phyloP scores from a whole-genome alignment of 1,284 basidiomycete species.

The Trichosporon sp. region DNA sequence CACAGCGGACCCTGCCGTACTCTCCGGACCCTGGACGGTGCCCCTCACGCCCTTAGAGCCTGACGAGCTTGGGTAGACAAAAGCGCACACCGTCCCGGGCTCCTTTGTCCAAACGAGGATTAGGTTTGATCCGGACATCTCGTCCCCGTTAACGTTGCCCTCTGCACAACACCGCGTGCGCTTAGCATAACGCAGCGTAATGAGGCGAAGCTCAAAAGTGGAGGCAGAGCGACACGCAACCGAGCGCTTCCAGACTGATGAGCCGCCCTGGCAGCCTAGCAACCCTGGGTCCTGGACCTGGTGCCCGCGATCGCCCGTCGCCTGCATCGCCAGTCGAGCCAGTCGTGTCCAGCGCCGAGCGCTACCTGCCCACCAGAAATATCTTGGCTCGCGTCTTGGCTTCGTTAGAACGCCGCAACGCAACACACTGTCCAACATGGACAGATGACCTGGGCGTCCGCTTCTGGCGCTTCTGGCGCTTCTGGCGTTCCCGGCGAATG shows the following conservation, averaged over 20 bases:
- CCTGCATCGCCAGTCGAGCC: background rate
- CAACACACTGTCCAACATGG: background rate
- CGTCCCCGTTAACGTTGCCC: background rate
- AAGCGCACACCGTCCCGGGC: no score
- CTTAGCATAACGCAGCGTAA: background rate
- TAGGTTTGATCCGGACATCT: background rate
- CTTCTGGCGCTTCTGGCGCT: no score
- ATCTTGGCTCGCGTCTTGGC: background rate
- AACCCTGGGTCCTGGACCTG: background rate
- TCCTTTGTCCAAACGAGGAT: background rate
- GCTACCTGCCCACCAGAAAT: background rate
- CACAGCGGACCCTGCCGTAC: background rate
- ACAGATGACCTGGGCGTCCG: background rate
- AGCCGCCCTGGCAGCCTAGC: background rate
- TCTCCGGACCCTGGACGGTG: background rate
- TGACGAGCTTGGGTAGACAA: background rate
- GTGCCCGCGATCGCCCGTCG: background rate
- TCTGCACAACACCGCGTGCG: background rate
- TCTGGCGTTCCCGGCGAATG: background rate
- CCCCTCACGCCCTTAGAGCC: background rate
- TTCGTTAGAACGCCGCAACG: background rate
- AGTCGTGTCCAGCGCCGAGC: no score
- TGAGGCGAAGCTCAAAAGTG: background rate
- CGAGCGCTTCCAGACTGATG: background rate
- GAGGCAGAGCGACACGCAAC: background rate